phyloP scores from a whole-genome alignment of 352 stramenopile species.

The Detonula confervacea region DNA sequence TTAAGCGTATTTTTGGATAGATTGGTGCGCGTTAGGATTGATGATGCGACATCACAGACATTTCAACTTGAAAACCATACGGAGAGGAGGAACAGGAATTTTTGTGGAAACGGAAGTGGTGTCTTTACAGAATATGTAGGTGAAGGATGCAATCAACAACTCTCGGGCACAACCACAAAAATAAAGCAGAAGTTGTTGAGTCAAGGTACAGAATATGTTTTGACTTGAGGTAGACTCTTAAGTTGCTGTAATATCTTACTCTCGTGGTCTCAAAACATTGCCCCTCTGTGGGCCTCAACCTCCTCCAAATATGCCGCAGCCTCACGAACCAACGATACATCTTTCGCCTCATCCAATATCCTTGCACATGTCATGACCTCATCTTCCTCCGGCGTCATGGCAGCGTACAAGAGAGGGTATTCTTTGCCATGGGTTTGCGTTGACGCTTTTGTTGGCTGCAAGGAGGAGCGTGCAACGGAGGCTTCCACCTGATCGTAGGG shows the following conservation, averaged over 20 bases:
- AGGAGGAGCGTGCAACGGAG: conserved; percentile 50
- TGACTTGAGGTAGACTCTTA: too few relatives aligned
- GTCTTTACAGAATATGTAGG: neutral
- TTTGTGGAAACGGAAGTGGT: too few relatives aligned
- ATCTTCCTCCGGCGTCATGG: conserved; percentile 73
- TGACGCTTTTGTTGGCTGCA: neutral
- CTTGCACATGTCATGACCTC: conserved; percentile 81
- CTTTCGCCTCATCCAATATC: conserved; percentile 71
- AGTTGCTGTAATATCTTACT: too few relatives aligned
- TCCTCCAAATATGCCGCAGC: conserved; percentile 77
- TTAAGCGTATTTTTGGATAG: conserved; percentile 86
- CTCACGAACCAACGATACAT: conserved; percentile 83
- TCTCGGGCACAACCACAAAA: neutral
- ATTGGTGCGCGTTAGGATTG: too few relatives aligned
- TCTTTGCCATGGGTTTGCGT: conserved; percentile 24
- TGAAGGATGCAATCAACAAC: neutral
- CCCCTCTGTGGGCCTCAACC: conserved; percentile 50
- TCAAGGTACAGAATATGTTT: too few relatives aligned
- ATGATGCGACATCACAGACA: too few relatives aligned
- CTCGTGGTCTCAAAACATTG: neutral
- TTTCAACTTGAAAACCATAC: too few relatives aligned
- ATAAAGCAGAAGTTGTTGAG: too few relatives aligned
- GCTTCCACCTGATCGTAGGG: conserved; percentile 63
- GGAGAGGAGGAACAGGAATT: too few relatives aligned
- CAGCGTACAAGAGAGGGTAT: conserved; percentile 78